Evolutionary conservation across 768 basidiomycete species (phyloP).

Genomic region (Agaricus blazei): DNA sequence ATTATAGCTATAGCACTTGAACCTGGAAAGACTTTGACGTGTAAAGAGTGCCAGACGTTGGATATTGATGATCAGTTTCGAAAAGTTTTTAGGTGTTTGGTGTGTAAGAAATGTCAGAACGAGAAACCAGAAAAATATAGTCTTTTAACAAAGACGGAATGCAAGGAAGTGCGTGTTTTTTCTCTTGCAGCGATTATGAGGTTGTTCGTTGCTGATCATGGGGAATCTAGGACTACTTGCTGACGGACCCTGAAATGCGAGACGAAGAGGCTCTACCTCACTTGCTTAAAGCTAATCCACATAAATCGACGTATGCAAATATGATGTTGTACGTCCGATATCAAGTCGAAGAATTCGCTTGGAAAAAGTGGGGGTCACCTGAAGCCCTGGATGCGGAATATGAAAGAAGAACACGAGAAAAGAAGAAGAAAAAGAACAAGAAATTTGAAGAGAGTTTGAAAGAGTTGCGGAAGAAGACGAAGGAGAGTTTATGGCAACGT

Average conservation of each 20-base stretch:
- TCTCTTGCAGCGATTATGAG: neutral
- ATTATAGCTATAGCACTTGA: slow-evolving; percentile 74
- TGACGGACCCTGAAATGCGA: slow-evolving; percentile 80
- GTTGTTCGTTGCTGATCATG: slow-evolving; percentile 2
- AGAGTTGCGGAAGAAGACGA: slow-evolving; percentile 79
- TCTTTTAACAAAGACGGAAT: slow-evolving; percentile 96
- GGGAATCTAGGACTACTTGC: slow-evolving; percentile 75
- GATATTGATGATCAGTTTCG: slow-evolving; percentile 83
- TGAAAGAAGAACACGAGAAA: slow-evolving; percentile 70
- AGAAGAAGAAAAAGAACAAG: slow-evolving; percentile 86
- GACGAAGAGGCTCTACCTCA: slow-evolving; percentile 93
- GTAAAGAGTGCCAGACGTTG: slow-evolving; percentile 79
- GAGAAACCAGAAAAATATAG: slow-evolving; percentile 90
- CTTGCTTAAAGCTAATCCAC: slow-evolving; percentile 89
- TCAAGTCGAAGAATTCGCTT: slow-evolving; percentile 96
- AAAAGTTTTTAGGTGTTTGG: slow-evolving; percentile 77
- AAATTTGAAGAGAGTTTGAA: slow-evolving; percentile 91
- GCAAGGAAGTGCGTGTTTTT: slow-evolving; percentile 68
- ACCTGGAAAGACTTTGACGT: slow-evolving; percentile 71
- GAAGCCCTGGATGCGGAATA: slow-evolving; percentile 90
- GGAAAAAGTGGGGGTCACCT: slow-evolving; percentile 96
- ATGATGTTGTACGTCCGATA: slow-evolving; percentile 97
- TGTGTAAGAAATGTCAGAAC: slow-evolving; percentile 90
- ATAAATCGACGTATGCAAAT: slow-evolving; percentile 92
- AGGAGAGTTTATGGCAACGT: slow-evolving; percentile 87